Conservation (phyloP, 768 basidiomycete genomes). For the Phanerochaete carnosa region DNA sequence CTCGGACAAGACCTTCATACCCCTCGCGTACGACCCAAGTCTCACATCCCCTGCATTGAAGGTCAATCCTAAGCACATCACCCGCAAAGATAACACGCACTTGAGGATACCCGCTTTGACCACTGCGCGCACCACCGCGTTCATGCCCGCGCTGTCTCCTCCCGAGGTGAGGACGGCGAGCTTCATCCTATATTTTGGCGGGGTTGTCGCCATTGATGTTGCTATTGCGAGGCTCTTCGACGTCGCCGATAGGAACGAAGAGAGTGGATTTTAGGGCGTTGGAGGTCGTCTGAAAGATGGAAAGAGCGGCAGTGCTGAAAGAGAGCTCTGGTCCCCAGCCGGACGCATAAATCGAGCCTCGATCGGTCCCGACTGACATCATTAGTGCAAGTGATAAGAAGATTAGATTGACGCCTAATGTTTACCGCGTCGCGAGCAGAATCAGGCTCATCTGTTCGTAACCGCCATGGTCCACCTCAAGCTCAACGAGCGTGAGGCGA, state of each 20-base stretch:
- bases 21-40: slow-evolving; percentile 97
- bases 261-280: background rate
- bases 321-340: slow-evolving; percentile 1
- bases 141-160: slow-evolving; percentile 98
- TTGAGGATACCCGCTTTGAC: slow-evolving; percentile 91
- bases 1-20: slow-evolving; percentile 95
- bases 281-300: background rate
- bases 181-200: slow-evolving; percentile 52
- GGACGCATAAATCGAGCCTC: background rate
- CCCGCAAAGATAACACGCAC: slow-evolving; percentile 38
- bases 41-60: slow-evolving; percentile 79
- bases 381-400: background rate
- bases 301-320: background rate
- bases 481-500: slow-evolving; percentile 63
- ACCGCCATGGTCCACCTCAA: slow-evolving; percentile 67
- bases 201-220: background rate
- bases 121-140: slow-evolving; percentile 89
- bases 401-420: slow-evolving; percentile 1
- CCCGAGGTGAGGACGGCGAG: slow-evolving; percentile 94
- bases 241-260: background rate
- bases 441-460: background rate
- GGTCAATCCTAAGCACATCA: background rate
- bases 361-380: background rate
- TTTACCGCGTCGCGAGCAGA: slow-evolving; percentile 3
- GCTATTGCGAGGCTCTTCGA: background rate